Conservation (phyloP, 2,329 filamentous ascomycete species). For the Aureobasidium zeae region DNA sequence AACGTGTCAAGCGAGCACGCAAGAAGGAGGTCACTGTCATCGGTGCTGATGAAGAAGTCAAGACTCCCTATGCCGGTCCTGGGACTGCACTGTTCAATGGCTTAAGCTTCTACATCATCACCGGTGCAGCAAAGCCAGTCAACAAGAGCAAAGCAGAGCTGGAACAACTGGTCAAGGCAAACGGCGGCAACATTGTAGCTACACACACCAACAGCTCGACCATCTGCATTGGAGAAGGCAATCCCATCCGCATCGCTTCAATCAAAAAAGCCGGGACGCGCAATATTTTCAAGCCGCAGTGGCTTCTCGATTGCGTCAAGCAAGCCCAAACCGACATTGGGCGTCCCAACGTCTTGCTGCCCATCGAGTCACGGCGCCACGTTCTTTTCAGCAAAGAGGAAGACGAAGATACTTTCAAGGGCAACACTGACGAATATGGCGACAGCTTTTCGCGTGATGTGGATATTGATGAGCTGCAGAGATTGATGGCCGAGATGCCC, state of each 20-base stretch:
- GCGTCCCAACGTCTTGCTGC: conserved; percentile 50
- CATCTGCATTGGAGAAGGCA: conserved; percentile 71
- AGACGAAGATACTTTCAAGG: conserved; percentile 45
- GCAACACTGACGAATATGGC: conserved; percentile 64
- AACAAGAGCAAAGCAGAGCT: conserved; percentile 72
- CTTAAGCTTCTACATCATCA: conserved; percentile 70
- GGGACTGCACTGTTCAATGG: conserved; percentile 62
- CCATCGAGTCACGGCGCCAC: conserved; percentile 59
- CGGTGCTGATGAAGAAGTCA: conserved; percentile 50
- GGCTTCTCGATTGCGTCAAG: conserved; percentile 74
- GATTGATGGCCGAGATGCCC: conserved; percentile 43
- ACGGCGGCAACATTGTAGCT: conserved; percentile 74
- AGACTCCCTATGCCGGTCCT: conserved; percentile 47
- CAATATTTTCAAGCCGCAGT: conserved; percentile 68
- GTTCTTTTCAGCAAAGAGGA: conserved; percentile 59
- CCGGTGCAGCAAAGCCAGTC: conserved; percentile 57
- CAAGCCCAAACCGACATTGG: conserved; percentile 47
- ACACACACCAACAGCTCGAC: conserved; percentile 56
- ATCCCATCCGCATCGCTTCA: conserved; percentile 69
- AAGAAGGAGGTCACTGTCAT: conserved; percentile 66
- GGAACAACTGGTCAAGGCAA: conserved; percentile 69
- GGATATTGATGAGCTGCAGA: conserved; percentile 51
- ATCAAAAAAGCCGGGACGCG: conserved; percentile 62
- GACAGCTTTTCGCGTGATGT: conserved; percentile 76
- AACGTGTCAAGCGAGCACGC: conserved; percentile 47